Evolutionary conservation across 805 yeast genomes (phyloP).

Genomic region (Blastobotrys peoriensis): DNA sequence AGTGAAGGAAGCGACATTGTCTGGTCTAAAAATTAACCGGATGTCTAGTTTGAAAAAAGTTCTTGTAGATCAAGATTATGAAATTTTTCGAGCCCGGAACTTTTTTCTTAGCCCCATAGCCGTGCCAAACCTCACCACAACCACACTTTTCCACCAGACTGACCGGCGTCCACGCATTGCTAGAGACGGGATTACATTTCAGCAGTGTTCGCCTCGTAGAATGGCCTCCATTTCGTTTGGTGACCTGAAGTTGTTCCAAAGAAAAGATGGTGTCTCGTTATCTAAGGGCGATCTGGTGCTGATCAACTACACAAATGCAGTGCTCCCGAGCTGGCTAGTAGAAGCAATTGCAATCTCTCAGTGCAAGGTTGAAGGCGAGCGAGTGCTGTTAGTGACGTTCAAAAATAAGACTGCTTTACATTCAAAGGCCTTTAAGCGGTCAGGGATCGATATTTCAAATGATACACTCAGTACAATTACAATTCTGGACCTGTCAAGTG

Average conservation of each 20-base stretch:
- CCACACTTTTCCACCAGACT: no score
- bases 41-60: no score
- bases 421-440: constrained; percentile 3
- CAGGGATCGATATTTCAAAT: constrained; percentile 6
- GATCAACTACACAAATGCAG: constrained; percentile 11
- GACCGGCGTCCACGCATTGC: no score
- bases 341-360: constrained; percentile 3
- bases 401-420: constrained; percentile 2
- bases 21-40: no score
- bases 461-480: not conserved
- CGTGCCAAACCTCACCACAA: no score
- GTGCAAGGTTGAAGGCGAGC: not conserved
- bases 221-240: constrained; percentile 4
- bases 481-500: constrained; percentile 15
- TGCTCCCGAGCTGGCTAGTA: constrained; percentile 17
- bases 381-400: constrained; percentile 15
- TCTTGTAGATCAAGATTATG: no score
- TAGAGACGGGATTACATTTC: no score
- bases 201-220: no score
- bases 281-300: not conserved
- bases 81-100: no score
- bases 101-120: no score
- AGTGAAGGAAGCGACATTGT: constrained; percentile 21
- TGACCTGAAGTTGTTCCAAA: constrained; percentile 10
- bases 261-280: not conserved